Conservation (phyloP, 306 rosid species). For the Neltuma alba region DNA sequence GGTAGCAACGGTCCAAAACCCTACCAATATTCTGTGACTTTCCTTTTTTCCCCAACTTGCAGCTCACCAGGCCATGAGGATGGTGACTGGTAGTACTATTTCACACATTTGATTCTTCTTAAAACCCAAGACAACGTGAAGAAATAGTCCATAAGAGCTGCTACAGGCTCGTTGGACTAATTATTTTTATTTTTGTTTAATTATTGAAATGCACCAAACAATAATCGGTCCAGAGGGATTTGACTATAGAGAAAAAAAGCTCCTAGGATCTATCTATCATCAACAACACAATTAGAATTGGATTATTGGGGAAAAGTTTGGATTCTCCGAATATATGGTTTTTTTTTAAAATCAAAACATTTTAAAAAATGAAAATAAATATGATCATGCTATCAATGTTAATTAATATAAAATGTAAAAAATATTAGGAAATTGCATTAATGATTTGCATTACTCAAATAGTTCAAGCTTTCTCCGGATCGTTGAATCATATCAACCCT, state of each 20-base stretch:
- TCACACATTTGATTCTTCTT: constrained; percentile 29
- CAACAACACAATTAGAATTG: too few relatives aligned
- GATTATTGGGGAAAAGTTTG: too few relatives aligned
- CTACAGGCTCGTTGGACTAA: neutral
- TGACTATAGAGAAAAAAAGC: neutral
- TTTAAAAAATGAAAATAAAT: too few relatives aligned
- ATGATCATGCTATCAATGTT: too few relatives aligned
- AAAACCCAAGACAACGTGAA: neutral
- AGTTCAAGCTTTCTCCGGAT: too few relatives aligned
- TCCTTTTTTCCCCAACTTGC: constrained; percentile 24
- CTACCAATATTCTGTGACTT: neutral
- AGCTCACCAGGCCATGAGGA: constrained; percentile 38
- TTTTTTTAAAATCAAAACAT: too few relatives aligned
- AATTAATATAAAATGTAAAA: too few relatives aligned
- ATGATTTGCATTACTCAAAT: too few relatives aligned
- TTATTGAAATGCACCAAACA: neutral
- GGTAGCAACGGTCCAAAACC: neutral
- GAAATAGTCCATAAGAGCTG: neutral
- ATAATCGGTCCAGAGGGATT: neutral
- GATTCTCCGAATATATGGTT: too few relatives aligned
- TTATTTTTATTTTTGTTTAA: neutral
- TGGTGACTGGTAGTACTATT: constrained; percentile 13
- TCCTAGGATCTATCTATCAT: too few relatives aligned
- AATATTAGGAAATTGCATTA: too few relatives aligned
- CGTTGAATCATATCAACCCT: too few relatives aligned